A percentile compares a stretch with the other conserved stretches of the same genome.
Evolutionary conservation across 1,284 basidiomycete species (phyloP).

Genomic region (Fistulina hepatica): DNA sequence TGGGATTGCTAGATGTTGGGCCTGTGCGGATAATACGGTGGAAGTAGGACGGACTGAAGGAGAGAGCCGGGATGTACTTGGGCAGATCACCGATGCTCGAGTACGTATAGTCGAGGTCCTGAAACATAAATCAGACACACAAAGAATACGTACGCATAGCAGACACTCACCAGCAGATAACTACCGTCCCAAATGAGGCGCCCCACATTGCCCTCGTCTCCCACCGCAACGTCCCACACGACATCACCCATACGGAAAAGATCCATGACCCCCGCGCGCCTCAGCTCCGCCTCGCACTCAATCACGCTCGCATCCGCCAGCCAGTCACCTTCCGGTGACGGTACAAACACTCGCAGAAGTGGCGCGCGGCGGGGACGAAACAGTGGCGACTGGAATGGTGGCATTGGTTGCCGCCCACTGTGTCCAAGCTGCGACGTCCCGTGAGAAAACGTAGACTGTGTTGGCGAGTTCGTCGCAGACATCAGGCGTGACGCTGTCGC

Average conservation of each 20-base stretch:
- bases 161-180: constrained; percentile 57
- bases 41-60: constrained; percentile 76
- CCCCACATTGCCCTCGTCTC: constrained; percentile 72
- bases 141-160: constrained; percentile 3
- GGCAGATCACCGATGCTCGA: constrained; percentile 65
- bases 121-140: constrained; percentile 9
- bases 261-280: constrained; percentile 46
- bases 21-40: constrained; percentile 65
- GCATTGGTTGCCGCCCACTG: no score
- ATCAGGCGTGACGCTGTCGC: constrained; percentile 30
- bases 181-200: constrained; percentile 73
- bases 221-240: constrained; percentile 72
- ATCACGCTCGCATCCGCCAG: constrained; percentile 65
- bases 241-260: constrained; percentile 64
- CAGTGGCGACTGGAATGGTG: constrained; percentile 64
- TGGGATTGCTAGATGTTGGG: constrained; percentile 49
- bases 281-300: constrained; percentile 69
- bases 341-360: constrained; percentile 66
- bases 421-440: constrained; percentile 27
- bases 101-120: constrained; percentile 77
- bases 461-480: constrained; percentile 57
- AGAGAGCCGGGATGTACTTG: constrained; percentile 60
- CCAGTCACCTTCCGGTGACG: constrained; percentile 74
- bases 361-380: constrained; percentile 59
- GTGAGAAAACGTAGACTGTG: constrained; percentile 37